These are phyloP conservation scores for Suillus subalutaceus DNA, from an alignment of 768 basidiomycete genomes.

Conservation along the genomic window DNA sequence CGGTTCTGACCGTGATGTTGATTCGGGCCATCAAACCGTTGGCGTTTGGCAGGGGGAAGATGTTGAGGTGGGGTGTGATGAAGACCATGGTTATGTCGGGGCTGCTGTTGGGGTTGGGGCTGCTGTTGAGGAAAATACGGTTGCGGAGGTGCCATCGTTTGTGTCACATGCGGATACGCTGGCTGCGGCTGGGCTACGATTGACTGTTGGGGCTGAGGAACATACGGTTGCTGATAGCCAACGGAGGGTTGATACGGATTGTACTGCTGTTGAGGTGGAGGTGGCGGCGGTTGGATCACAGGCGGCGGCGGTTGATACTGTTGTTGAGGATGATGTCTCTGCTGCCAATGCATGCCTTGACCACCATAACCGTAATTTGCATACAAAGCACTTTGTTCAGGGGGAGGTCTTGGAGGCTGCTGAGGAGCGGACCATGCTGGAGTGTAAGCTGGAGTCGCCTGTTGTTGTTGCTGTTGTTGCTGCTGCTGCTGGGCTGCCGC, in stretches of 20 bases:
- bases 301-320: slow-evolving; percentile 52
- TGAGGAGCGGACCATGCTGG: slow-evolving; percentile 71
- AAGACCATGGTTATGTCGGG: slow-evolving; percentile 48
- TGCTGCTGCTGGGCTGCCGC: slow-evolving; percentile 53
- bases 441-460: slow-evolving; percentile 56
- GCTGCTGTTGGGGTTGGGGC: slow-evolving; percentile 42
- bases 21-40: slow-evolving; percentile 81
- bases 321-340: slow-evolving; percentile 63
- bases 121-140: slow-evolving; percentile 44
- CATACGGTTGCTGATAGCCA: slow-evolving; percentile 67
- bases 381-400: slow-evolving; percentile 84
- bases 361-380: slow-evolving; percentile 91
- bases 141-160: slow-evolving; percentile 42
- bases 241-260: slow-evolving; percentile 76
- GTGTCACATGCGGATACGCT: slow-evolving; percentile 47
- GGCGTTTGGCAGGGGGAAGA: slow-evolving; percentile 90
- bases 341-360: slow-evolving; percentile 62
- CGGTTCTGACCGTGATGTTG: slow-evolving; percentile 40
- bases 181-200: slow-evolving; percentile 43
- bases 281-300: slow-evolving; percentile 52
- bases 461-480: slow-evolving; percentile 52
- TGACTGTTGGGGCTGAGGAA: slow-evolving; percentile 61
- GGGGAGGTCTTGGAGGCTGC: slow-evolving; percentile 62
- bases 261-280: slow-evolving; percentile 64
- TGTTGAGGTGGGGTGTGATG: slow-evolving; percentile 77